Percentiles rank a stretch among this genome's conserved stretches.
These are phyloP conservation scores for Selaginella tamariscina DNA, from an alignment of 75 land plant species.

Conservation along the genomic window DNA sequence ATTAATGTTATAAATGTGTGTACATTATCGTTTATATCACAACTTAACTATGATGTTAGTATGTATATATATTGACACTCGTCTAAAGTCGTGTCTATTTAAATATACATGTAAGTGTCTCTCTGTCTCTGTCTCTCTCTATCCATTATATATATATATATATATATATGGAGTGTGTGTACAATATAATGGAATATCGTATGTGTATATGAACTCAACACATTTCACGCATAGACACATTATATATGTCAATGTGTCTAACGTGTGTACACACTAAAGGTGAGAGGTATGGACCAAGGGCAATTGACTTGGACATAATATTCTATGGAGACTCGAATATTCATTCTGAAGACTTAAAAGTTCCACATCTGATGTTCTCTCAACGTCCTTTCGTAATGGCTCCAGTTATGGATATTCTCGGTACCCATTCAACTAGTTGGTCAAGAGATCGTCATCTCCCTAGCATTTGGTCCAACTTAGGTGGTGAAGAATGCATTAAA, in stretches of 20 bases:
- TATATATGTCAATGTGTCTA: not conserved
- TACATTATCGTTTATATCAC: no score
- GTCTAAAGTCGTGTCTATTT: no score
- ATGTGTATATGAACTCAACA: no score
- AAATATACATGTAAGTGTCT: no score
- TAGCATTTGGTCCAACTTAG: not conserved
- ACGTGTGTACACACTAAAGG: not conserved
- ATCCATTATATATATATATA: no score
- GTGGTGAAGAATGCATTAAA: not conserved
- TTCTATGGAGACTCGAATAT: slow-evolving; percentile 60
- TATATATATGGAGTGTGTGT: no score
- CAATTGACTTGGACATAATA: slow-evolving; percentile 80
- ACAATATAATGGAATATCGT: no score
- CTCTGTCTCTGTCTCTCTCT: no score
- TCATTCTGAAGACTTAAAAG: slow-evolving; percentile 43
- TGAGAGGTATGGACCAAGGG: slow-evolving; percentile 68
- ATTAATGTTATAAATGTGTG: no score
- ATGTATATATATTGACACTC: no score
- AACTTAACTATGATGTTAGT: no score
- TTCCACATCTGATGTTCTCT: slow-evolving; percentile 71
- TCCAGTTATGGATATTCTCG: slow-evolving; percentile 65
- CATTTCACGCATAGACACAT: no score
- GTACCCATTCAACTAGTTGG: slow-evolving; percentile 52
- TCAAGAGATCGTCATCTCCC: not conserved
- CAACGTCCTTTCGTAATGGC: slow-evolving; percentile 92